These are phyloP conservation scores for Fraxinus dipetala DNA, from an alignment of 305 asterid species.

Conservation along the genomic window DNA sequence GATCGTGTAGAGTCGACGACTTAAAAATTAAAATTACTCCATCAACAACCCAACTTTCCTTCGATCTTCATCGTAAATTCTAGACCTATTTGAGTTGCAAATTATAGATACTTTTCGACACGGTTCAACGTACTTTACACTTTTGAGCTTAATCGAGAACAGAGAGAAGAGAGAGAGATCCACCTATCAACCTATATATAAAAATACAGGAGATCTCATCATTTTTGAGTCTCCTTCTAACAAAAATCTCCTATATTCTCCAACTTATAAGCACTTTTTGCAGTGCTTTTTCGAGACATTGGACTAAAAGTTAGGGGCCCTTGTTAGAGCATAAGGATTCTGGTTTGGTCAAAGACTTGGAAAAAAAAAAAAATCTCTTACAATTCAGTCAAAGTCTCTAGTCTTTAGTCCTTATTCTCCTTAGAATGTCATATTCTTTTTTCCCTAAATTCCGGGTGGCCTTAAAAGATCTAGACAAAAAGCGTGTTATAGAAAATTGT, in stretches of 20 bases:
- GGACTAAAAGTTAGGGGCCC: constrained; percentile 1
- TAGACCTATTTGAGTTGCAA: background rate
- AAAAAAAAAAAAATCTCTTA: background rate
- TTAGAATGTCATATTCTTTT: constrained; percentile 63
- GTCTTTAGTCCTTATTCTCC: constrained; percentile 19
- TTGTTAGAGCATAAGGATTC: constrained; percentile 1
- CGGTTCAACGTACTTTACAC: background rate
- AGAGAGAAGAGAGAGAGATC: background rate
- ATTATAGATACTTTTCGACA: background rate
- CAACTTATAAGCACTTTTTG: background rate
- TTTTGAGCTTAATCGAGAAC: background rate
- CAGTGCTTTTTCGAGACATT: background rate
- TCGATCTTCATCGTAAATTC: background rate
- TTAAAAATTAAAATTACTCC: background rate
- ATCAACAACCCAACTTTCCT: background rate
- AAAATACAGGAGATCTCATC: background rate
- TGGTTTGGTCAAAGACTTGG: constrained; percentile 6
- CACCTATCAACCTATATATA: background rate
- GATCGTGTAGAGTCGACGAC: background rate
- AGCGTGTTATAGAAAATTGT: constrained; percentile 55
- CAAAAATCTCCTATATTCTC: background rate
- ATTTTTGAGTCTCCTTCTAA: background rate
- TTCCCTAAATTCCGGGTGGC: constrained; percentile 72
- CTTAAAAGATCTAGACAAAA: constrained; percentile 40
- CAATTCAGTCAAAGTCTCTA: constrained; percentile 8